Conservation (phyloP, 768 basidiomycete species). For the Cystobasidiopsis lactophilus region DNA sequence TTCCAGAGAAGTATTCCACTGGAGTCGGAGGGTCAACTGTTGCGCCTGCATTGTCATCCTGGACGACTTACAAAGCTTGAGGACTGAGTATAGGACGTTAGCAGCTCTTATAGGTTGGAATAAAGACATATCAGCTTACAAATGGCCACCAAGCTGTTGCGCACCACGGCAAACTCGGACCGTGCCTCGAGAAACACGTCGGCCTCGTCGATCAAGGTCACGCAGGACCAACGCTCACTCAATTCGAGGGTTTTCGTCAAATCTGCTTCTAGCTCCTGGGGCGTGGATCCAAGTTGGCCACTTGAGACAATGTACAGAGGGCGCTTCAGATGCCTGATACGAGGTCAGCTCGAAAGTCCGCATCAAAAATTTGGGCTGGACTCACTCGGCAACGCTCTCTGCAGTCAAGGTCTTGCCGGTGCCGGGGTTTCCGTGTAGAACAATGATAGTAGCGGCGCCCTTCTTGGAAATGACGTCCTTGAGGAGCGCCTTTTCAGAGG, state of each 20-base stretch:
- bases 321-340: slow-evolving; percentile 1
- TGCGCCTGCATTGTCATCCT: neutral
- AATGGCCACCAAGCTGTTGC: slow-evolving; percentile 5
- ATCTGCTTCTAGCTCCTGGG: neutral
- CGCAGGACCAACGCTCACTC: neutral
- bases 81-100: no score
- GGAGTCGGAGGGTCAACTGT: no score
- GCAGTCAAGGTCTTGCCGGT: slow-evolving; percentile 11
- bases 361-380: neutral
- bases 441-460: slow-evolving; percentile 10
- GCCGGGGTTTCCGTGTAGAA: slow-evolving; percentile 8
- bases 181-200: slow-evolving; percentile 8
- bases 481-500: neutral
- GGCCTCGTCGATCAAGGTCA: slow-evolving; percentile 1
- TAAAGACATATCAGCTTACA: slow-evolving; percentile 8
- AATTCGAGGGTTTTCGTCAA: neutral
- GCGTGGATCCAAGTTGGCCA: slow-evolving; percentile 4
- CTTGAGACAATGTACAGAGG: slow-evolving; percentile 8
- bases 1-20: slow-evolving; percentile 4
- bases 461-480: slow-evolving; percentile 8
- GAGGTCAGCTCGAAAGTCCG: neutral
- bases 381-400: slow-evolving; percentile 9
- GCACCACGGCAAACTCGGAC: neutral
- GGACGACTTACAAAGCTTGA: neutral
- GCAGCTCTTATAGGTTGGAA: no score